Conservation (phyloP, 2,329 filamentous ascomycete genomes). For the Proliferodiscus dingleyae region DNA sequence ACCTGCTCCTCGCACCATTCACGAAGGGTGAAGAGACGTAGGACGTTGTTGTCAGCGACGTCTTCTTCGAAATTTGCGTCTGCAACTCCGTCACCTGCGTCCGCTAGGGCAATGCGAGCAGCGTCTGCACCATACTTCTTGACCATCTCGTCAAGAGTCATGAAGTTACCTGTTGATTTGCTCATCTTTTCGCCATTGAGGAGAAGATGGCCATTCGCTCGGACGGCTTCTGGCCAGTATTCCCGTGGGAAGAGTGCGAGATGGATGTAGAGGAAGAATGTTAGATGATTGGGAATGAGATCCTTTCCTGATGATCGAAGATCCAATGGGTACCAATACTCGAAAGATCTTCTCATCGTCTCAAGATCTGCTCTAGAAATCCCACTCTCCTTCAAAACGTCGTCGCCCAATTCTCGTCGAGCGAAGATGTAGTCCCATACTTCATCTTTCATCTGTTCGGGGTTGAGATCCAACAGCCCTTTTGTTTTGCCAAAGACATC, state of each 20-base stretch:
- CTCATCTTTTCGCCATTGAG: slow-evolving; percentile 98
- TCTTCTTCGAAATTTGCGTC: slow-evolving; percentile 98
- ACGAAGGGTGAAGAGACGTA: slow-evolving; percentile 74
- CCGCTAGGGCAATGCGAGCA: slow-evolving; percentile 82
- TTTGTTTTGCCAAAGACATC: slow-evolving; percentile 78
- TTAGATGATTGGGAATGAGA: slow-evolving; percentile 87
- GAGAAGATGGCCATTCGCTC: slow-evolving; percentile 88
- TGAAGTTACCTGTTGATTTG: slow-evolving; percentile 95
- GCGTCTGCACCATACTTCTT: slow-evolving; percentile 95
- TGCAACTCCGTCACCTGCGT: slow-evolving; percentile 88
- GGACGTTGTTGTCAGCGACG: slow-evolving; percentile 85
- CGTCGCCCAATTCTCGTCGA: slow-evolving; percentile 63
- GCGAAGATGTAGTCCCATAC: slow-evolving; percentile 96
- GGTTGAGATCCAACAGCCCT: slow-evolving; percentile 62
- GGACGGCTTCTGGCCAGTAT: slow-evolving; percentile 83
- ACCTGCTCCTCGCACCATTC: slow-evolving; percentile 90
- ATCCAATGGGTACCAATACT: slow-evolving; percentile 96
- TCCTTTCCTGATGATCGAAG: slow-evolving; percentile 88
- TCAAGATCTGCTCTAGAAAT: slow-evolving; percentile 72
- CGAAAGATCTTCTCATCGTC: slow-evolving; percentile 83
- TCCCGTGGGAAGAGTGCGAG: slow-evolving; percentile 80
- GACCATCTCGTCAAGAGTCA: slow-evolving; percentile 81
- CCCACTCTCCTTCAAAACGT: slow-evolving; percentile 58
- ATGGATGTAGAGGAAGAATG: slow-evolving; percentile 93
- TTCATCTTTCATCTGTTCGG: slow-evolving; percentile 89